Evolutionary conservation across 495 filamentous ascomycete species (phyloP), one percentile per base, ranked within the genome.

Genomic region (Penicillium taxi): DNA sequence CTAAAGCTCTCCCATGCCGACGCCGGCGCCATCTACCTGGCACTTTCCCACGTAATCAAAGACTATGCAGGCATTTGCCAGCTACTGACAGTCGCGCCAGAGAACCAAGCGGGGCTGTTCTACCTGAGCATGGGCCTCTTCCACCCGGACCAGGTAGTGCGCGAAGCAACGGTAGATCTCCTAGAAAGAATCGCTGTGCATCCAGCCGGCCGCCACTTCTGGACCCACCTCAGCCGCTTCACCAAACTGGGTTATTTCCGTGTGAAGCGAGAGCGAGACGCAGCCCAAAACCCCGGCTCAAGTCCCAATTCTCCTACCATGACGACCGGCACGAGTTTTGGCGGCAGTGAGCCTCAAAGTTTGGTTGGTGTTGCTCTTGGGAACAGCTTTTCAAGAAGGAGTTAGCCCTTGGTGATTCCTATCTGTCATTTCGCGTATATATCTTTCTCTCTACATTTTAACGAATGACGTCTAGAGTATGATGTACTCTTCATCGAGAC

Each of bases 121-220:
- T 94, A 94, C 47, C 59, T 99, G 21, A 81, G 80, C 25, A 75
- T 96, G 39, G 91, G 91, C 3, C 70, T 99, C n/a, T 95, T 96
- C 55, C 91, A 99, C 66, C 85, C 85, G 24, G 73, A 85, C 38
- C 69, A 67, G 21, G 83, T 82, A 37, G 88, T 94, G 17, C 74
- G 91, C 26, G 63, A 84, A 46, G 77, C 76, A 25, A 81, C 82
- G 4, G 86, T 84, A 11, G 82, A 84, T 23, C 67, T 96, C 24
- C 60, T 99, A 15, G 87, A 88, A 43, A 70, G 88, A 9, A 83
- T 99, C 34, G 73, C 76, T 33, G 74, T 75, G 29, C 90, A 99
- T 64, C 82, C 90, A 55, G 91, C 86, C 18, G 91, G 91, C 1
- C 76, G 84, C 41, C 88, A 95, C 56, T 96, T 91, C 71, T 99